Evolutionary conservation across 768 basidiomycete species (phyloP).

Genomic region (Phallus indusiatus): DNA sequence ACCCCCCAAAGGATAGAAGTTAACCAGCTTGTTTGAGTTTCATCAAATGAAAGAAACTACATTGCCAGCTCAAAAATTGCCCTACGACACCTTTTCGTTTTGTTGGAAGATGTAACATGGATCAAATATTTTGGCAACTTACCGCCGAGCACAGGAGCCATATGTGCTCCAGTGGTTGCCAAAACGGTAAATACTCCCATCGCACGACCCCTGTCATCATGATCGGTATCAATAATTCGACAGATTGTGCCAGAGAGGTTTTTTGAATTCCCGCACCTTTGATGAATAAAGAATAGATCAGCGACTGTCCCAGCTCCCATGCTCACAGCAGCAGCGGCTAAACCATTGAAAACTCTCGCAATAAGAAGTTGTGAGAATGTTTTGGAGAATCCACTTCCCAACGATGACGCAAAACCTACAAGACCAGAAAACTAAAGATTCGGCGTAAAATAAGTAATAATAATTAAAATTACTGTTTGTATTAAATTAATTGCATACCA

Average conservation of each 20-base stretch:
- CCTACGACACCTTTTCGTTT: slow-evolving; percentile 32
- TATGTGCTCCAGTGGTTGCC: slow-evolving; percentile 32
- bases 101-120: neutral
- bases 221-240: neutral
- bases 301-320: slow-evolving; percentile 32
- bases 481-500: slow-evolving; percentile 7
- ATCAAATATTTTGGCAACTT: slow-evolving; percentile 9
- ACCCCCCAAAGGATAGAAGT: no score
- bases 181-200: slow-evolving; percentile 36
- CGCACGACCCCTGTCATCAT: slow-evolving; percentile 25
- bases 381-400: slow-evolving; percentile 23
- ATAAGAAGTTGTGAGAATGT: slow-evolving; percentile 17
- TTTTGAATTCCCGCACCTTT: slow-evolving; percentile 12
- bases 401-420: slow-evolving; percentile 26
- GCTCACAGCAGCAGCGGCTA: slow-evolving; percentile 27
- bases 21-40: no score
- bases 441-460: neutral
- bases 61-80: slow-evolving; percentile 28
- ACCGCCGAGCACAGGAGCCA: slow-evolving; percentile 28
- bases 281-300: slow-evolving; percentile 27
- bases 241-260: no score
- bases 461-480: neutral
- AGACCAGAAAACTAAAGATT: slow-evolving; percentile 20
- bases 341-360: slow-evolving; percentile 25
- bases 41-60: neutral